A percentile compares a stretch with the other conserved stretches of the same genome.
These are phyloP conservation scores for Nakazawaea populi DNA, from an alignment of 805 yeast species.

Conservation along the genomic window DNA sequence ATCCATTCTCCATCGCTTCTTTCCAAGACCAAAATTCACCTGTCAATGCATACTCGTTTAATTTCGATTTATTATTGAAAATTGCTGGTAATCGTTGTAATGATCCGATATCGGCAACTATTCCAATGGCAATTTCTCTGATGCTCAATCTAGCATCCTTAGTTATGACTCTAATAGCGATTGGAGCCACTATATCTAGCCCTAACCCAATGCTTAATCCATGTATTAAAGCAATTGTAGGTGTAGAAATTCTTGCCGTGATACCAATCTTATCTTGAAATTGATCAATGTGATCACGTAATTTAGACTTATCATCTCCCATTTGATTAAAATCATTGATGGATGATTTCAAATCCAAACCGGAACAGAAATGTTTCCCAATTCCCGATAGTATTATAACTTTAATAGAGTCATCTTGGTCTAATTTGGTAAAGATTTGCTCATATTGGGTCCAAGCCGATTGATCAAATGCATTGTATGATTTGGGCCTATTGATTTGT, in stretches of 20 bases:
- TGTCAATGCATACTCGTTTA: slow-evolving; percentile 56
- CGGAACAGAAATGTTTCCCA: slow-evolving; percentile 57
- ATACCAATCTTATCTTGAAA: slow-evolving; percentile 55
- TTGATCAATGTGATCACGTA: slow-evolving; percentile 36
- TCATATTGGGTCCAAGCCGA: slow-evolving; percentile 54
- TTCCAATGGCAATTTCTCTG: slow-evolving; percentile 67
- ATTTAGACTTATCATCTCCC: slow-evolving; percentile 19
- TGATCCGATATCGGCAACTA: slow-evolving; percentile 77
- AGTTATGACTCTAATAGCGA: slow-evolving; percentile 51
- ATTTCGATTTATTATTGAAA: slow-evolving; percentile 48
- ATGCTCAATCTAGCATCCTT: slow-evolving; percentile 49
- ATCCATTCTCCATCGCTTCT: slow-evolving; percentile 54
- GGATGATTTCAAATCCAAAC: slow-evolving; percentile 47
- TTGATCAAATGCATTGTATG: slow-evolving; percentile 50
- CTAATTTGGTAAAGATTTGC: slow-evolving; percentile 39
- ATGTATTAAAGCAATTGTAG: slow-evolving; percentile 64
- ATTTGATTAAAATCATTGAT: slow-evolving; percentile 15
- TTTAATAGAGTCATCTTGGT: slow-evolving; percentile 36
- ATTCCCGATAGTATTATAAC: slow-evolving; percentile 52
- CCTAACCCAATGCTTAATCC: slow-evolving; percentile 66
- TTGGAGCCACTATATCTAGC: slow-evolving; percentile 56
- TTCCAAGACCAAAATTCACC: slow-evolving; percentile 49
- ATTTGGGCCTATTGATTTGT: slow-evolving; percentile 54
- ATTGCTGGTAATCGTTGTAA: slow-evolving; percentile 58
- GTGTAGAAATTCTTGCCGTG: slow-evolving; percentile 42